Conservation (phyloP, 1,284 basidiomycete genomes). For the Ceraceosorus bombacis region DNA sequence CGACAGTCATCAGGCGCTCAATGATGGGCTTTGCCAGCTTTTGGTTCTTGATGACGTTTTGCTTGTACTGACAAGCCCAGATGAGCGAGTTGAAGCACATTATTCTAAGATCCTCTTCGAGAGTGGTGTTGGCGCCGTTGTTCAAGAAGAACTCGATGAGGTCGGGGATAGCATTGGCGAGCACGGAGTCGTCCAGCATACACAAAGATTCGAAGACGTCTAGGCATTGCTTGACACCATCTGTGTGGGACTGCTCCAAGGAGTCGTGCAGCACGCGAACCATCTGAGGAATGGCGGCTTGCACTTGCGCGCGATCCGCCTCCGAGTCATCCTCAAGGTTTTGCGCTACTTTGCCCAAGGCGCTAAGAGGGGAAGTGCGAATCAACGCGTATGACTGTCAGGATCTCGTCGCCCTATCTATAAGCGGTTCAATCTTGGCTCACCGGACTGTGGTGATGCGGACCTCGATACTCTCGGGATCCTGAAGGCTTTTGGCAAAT, state of each 20-base stretch:
- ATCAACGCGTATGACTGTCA: not conserved
- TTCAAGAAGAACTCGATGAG: slow-evolving; percentile 82
- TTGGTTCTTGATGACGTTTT: slow-evolving; percentile 83
- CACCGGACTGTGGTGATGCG: slow-evolving; percentile 67
- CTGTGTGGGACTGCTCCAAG: slow-evolving; percentile 73
- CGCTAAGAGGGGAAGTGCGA: slow-evolving; percentile 52
- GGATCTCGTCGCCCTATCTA: not conserved
- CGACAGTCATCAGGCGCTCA: slow-evolving; percentile 85
- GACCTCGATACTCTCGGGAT: slow-evolving; percentile 83
- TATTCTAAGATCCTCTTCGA: slow-evolving; percentile 75
- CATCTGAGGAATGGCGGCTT: slow-evolving; percentile 79
- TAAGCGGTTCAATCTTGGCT: not conserved
- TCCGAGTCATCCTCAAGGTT: slow-evolving; percentile 87
- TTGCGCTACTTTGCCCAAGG: slow-evolving; percentile 84
- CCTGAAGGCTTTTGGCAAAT: slow-evolving; percentile 69
- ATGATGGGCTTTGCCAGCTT: slow-evolving; percentile 80
- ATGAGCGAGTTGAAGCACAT: slow-evolving; percentile 89
- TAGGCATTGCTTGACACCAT: slow-evolving; percentile 77
- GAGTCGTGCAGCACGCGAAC: slow-evolving; percentile 81
- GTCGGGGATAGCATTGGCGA: slow-evolving; percentile 79
- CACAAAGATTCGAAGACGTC: slow-evolving; percentile 94
- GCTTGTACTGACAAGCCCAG: slow-evolving; percentile 89
- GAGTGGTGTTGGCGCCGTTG: slow-evolving; percentile 70
- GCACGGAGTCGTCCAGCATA: slow-evolving; percentile 80
- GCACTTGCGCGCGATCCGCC: slow-evolving; percentile 81